Percentiles rank a stretch among this genome's conserved stretches.
These are phyloP conservation scores for Azolla pinnata DNA, from an alignment of 75 land plant genomes.

Conservation along the genomic window DNA sequence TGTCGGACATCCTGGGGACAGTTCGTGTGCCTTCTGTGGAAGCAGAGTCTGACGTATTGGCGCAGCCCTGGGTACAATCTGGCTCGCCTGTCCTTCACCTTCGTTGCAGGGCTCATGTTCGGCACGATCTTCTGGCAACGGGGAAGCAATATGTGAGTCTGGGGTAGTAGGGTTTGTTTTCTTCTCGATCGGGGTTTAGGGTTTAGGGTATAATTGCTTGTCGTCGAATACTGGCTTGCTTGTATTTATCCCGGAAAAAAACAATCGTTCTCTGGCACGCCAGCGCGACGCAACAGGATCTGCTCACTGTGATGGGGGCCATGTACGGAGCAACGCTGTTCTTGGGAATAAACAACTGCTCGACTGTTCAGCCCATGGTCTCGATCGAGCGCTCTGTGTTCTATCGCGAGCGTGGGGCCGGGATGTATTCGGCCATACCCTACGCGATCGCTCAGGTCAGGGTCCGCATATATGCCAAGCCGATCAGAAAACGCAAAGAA, in stretches of 20 bases:
- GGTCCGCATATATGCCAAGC: background rate
- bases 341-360: slow-evolving; percentile 66
- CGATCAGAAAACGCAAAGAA: background rate
- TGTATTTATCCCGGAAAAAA: too few relatives aligned
- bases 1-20: slow-evolving; percentile 29
- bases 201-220: too few relatives aligned
- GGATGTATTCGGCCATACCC: slow-evolving; percentile 90
- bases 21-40: slow-evolving; percentile 40
- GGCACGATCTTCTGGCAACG: slow-evolving; percentile 55
- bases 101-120: slow-evolving; percentile 36
- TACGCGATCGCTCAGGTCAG: slow-evolving; percentile 83
- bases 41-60: slow-evolving; percentile 67
- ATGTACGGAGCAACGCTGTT: slow-evolving; percentile 70
- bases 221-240: too few relatives aligned
- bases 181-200: too few relatives aligned
- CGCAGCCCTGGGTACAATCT: slow-evolving; percentile 54
- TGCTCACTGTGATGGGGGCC: slow-evolving; percentile 50
- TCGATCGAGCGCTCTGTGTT: slow-evolving; percentile 63
- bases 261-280: too few relatives aligned
- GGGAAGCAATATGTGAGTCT: slow-evolving; percentile 45
- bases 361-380: slow-evolving; percentile 78
- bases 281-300: slow-evolving; percentile 30
- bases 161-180: too few relatives aligned
- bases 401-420: slow-evolving; percentile 83
- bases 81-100: slow-evolving; percentile 43